Percentiles rank a stretch among this genome's conserved stretches.
Evolutionary conservation across 352 stramenopile species (phyloP).

Genomic region (Elongisporangium anandrum): DNA sequence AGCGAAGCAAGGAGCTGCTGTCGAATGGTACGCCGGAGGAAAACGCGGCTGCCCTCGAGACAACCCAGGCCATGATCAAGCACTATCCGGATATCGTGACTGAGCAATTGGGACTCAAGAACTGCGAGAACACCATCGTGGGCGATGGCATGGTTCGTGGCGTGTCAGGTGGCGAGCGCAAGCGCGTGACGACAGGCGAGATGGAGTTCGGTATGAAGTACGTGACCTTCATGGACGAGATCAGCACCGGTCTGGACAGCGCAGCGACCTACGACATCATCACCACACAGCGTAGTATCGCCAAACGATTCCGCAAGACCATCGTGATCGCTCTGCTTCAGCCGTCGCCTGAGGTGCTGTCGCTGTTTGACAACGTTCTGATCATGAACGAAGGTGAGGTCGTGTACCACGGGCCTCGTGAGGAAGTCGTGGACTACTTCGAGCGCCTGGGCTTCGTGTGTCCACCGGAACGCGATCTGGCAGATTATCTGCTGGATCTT

Average conservation of each 20-base stretch:
- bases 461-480: slow-evolving; percentile 30
- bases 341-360: slow-evolving; percentile 51
- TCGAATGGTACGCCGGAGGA: slow-evolving; percentile 30
- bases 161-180: slow-evolving; percentile 59
- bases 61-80: slow-evolving; percentile 26
- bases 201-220: slow-evolving; percentile 75
- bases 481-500: slow-evolving; percentile 44
- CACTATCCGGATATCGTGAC: slow-evolving; percentile 49
- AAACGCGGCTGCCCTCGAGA: slow-evolving; percentile 25
- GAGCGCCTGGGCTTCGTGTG: slow-evolving; percentile 35
- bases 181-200: slow-evolving; percentile 62
- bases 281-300: slow-evolving; percentile 40
- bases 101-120: slow-evolving; percentile 42
- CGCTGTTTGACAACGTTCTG: slow-evolving; percentile 52
- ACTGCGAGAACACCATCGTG: slow-evolving; percentile 59
- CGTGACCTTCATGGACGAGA: slow-evolving; percentile 85
- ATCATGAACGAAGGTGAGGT: slow-evolving; percentile 66
- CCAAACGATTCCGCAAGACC: slow-evolving; percentile 28
- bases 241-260: slow-evolving; percentile 90
- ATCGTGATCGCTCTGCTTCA: slow-evolving; percentile 84
- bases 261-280: slow-evolving; percentile 91
- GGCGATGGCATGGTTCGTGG: slow-evolving; percentile 50
- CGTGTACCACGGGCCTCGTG: slow-evolving; percentile 58
- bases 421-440: slow-evolving; percentile 29
- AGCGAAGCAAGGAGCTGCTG: slow-evolving; percentile 23